Conservation (phyloP, 768 basidiomycete genomes). For the Mycena olivaceomarginata region DNA sequence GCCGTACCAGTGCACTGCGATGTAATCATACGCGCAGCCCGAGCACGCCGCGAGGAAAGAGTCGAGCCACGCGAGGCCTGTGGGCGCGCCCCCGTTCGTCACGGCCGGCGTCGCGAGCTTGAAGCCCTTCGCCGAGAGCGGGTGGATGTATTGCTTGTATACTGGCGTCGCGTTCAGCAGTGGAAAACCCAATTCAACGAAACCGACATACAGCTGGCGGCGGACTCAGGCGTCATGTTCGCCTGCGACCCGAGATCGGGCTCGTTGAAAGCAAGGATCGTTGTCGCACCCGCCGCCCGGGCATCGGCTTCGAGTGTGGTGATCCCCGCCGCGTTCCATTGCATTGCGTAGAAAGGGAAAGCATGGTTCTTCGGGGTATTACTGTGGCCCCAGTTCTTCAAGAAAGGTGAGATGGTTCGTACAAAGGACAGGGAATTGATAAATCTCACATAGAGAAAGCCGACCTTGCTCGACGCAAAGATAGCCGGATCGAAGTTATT, state of each 20-base stretch:
- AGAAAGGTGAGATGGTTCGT: neutral
- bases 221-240: constrained; percentile 19
- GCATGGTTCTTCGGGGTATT: constrained; percentile 22
- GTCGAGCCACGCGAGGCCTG: constrained; percentile 18
- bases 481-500: constrained; percentile 19
- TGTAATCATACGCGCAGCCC: constrained; percentile 19
- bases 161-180: neutral
- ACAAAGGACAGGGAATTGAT: neutral
- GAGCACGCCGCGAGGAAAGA: constrained; percentile 8
- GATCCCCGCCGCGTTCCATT: constrained; percentile 22
- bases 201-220: constrained; percentile 15
- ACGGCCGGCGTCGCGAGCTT: constrained; percentile 28
- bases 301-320: constrained; percentile 15
- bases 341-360: constrained; percentile 28
- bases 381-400: constrained; percentile 22
- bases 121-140: constrained; percentile 20
- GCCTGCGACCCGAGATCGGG: constrained; percentile 12
- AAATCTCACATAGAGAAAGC: constrained; percentile 20
- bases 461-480: constrained; percentile 5
- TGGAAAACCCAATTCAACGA: neutral
- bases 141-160: constrained; percentile 6
- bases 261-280: constrained; percentile 16
- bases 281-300: neutral
- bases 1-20: constrained; percentile 24
- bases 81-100: constrained; percentile 14